Conservation (phyloP, 78 protist genomes). For the Isochrysis galbana region DNA sequence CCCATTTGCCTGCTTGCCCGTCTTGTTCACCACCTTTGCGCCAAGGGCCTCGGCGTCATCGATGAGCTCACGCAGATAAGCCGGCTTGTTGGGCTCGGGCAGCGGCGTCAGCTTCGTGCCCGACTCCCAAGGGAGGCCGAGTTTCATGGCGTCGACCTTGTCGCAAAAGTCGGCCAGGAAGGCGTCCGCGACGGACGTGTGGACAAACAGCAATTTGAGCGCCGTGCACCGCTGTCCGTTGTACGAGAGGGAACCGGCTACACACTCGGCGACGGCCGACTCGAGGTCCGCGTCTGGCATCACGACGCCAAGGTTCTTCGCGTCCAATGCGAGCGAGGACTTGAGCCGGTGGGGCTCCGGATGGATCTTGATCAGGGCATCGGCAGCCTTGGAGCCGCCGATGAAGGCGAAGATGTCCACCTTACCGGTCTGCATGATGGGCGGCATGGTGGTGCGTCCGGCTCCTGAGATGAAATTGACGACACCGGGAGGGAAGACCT, state of each 20-base stretch:
- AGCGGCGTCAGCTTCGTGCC: constrained; percentile 50
- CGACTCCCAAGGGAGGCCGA: constrained; percentile 53
- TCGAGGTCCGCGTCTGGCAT: constrained; percentile 11
- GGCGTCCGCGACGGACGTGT: background rate
- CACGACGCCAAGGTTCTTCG: constrained; percentile 27
- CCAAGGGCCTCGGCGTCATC: constrained; percentile 38
- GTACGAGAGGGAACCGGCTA: constrained; percentile 41
- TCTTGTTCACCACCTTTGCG: constrained; percentile 16
- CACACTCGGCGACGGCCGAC: constrained; percentile 26
- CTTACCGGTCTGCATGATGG: constrained; percentile 48
- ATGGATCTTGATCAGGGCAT: constrained; percentile 17
- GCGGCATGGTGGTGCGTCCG: constrained; percentile 45
- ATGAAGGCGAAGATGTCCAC: constrained; percentile 57
- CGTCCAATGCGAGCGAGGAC: constrained; percentile 36
- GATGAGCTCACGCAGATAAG: background rate
- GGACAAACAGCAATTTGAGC: constrained; percentile 31
- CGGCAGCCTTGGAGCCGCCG: constrained; percentile 35
- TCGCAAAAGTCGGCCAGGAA: background rate
- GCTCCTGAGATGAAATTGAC: constrained; percentile 46
- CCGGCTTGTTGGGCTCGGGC: constrained; percentile 47
- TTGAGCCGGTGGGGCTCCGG: constrained; percentile 37
- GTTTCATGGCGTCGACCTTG: constrained; percentile 28
- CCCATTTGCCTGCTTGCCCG: background rate
- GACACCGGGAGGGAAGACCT: constrained; percentile 52
- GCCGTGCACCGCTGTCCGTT: constrained; percentile 66